Base-by-base conservation (phyloP, 768 basidiomycete species). In the Leucocoprinus sp. region DNA sequence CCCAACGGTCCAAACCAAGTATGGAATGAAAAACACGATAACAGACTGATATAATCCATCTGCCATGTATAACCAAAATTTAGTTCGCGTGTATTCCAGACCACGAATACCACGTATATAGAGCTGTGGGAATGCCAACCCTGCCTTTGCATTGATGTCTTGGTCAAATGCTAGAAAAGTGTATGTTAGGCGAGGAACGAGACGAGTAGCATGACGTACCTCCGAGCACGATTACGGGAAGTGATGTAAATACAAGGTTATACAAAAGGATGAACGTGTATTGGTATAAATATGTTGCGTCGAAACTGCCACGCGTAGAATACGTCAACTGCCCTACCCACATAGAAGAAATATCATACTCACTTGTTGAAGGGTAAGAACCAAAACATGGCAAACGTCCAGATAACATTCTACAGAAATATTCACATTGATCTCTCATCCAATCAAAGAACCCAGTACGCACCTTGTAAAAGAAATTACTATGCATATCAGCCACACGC, bases 391-490 rank as follows among this genome's bases (percentile, higher is more conserved):
- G 85, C 83, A 55, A 93, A 75, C 1, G 90, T 93, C 89, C 90
- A 93, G 45, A 93, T 84, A 47, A 93, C 85, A 57, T 88, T 91
- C 86, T 89, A 51, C 4, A n/a, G n/a, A n/a, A n/a, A n/a, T n/a
- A n/a, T n/a, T n/a, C n/a, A n/a, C n/a, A n/a, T n/a, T n/a, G n/a
- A n/a, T n/a, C n/a, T n/a, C n/a, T n/a, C n/a, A n/a, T n/a, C n/a
- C n/a, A n/a, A n/a, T 9, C 36, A 18, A 8, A 21, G 28, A 29
- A 14, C n/a, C n/a, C n/a, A n/a, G 22, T 18, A 56, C 70, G 40
- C 31, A 89, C 88, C 78, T 98, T 98, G 75, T 97, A 97, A 67
- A 98, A 98, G 70, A 97, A 98, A 64, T 93, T 96, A 56, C 82
- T 83, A 54, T 93, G 89, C 92, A 97, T 95, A 57, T 95, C 92